Base-by-base conservation (phyloP, 1,284 basidiomycete species). In the Cutaneotrichosporon cavernicola region DNA sequence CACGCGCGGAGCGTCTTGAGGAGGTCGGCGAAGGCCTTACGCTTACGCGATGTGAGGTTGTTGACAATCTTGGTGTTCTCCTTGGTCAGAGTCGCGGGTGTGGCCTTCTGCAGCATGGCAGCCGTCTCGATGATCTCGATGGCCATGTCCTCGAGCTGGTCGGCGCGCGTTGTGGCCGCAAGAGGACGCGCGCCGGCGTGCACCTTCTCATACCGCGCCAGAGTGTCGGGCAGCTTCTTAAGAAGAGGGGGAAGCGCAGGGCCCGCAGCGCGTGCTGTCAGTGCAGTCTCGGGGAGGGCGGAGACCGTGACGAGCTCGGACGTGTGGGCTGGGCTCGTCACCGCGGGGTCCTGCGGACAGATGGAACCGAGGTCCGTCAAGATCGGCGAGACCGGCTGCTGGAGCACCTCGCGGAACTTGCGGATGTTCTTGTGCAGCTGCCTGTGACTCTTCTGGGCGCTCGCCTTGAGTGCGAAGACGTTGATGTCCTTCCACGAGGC, bases 401-500 rank as follows among this genome's bases (percentile, higher is more conserved):
- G 87, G 13, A 99, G 84, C 30, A 93, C 81, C 56, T 92, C 90
- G n/a, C 94, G 87, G 83, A 96, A 97, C 81, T 92, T 97, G 66
- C 92, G 87, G 67, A 98, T 86, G 69, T 88, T 87, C 79, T 91
- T 93, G 85, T 95, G 96, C 14, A 99, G 83, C 69, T 95, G 91
- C 66, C 88, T 88, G 78, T 99, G 97, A 2, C 92, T 93, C 74
- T 87, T 90, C 70, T 90, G 87, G 0, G 96, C 95, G 72, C 94
- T 98, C 67, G 91, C 89, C 77, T 90, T 91, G 68, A 99, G 85
- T 4, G 97, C 94, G 69, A 92, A 90, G 11, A 99, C 90, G 73
- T 99, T 99, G 75, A 96, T 84, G 76, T 99, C 97, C 78, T 91
- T 96, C 97, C 97, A 99, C 74, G 93, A 97, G 0, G 97, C 97